These are phyloP conservation scores for Debaryomyces sp. DNA, from an alignment of 1,139 yeast genomes.

Conservation along the genomic window DNA sequence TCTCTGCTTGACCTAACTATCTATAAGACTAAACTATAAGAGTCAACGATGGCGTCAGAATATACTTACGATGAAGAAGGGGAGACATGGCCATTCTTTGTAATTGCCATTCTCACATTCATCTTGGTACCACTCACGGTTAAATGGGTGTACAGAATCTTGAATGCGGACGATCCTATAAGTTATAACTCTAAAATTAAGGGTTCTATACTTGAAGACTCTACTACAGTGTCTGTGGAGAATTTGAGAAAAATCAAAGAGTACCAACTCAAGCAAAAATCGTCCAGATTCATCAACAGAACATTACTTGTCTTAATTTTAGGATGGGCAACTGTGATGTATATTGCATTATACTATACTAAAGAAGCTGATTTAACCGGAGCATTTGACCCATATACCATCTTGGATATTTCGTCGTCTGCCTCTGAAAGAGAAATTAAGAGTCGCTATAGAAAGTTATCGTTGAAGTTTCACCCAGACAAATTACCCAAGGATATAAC, in stretches of 20 bases:
- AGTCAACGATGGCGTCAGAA: conserved; percentile 35
- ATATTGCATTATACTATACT: conserved; percentile 51
- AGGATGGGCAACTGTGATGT: conserved; percentile 71
- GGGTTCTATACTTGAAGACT: conserved; percentile 37
- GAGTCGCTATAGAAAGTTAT: conserved; percentile 80
- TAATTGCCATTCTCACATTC: conserved; percentile 65
- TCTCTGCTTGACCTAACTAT: conserved; percentile 3
- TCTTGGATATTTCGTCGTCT: conserved; percentile 71
- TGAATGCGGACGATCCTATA: conserved; percentile 24
- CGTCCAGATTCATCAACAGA: conserved; percentile 46
- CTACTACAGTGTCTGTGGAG: conserved; percentile 37
- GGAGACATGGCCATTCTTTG: conserved; percentile 95
- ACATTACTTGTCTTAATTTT: conserved; percentile 48
- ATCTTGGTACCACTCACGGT: conserved; percentile 73
- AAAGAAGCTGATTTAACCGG: conserved; percentile 47
- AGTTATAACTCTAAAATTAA: conserved; percentile 25
- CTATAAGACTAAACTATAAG: background rate
- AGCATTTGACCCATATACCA: conserved; percentile 87
- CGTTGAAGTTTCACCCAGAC: conserved; percentile 92
- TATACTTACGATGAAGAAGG: conserved; percentile 87
- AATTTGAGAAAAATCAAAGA: conserved; percentile 44
- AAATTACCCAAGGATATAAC: conserved; percentile 74
- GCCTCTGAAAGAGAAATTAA: conserved; percentile 79
- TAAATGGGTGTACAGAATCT: conserved; percentile 37
- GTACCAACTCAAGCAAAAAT: conserved; percentile 41